Conservation (phyloP, 2,329 filamentous ascomycete species). For the Calonectria pseudoreteaudii region DNA sequence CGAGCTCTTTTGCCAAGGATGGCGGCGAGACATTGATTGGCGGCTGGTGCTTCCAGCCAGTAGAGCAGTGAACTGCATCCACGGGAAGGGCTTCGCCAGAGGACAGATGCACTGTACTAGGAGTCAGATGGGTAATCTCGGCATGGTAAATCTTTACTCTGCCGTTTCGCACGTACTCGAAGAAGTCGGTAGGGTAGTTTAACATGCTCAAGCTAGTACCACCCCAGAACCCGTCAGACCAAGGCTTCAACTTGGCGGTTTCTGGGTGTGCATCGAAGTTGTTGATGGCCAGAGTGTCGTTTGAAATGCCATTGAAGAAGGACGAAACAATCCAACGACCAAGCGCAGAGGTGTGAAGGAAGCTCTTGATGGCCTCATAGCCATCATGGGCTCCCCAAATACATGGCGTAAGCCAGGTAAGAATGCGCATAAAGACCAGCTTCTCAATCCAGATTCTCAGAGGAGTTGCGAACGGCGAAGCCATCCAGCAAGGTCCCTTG, state of each 20-base stretch:
- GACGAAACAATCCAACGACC: background rate
- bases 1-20: background rate
- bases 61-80: background rate
- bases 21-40: background rate
- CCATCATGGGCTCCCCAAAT: background rate
- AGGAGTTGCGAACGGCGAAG: background rate
- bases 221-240: background rate
- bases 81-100: background rate
- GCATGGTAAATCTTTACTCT: constrained; percentile 66
- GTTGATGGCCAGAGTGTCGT: background rate
- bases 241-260: background rate
- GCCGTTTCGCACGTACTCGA: constrained; percentile 63
- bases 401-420: background rate
- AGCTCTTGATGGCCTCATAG: background rate
- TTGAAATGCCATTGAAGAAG: background rate
- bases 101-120: background rate
- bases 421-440: background rate
- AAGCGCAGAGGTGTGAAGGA: background rate
- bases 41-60: background rate
- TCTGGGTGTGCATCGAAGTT: background rate
- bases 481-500: background rate
- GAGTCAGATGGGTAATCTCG: constrained; percentile 49
- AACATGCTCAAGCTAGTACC: constrained; percentile 62
- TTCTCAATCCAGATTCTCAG: background rate
- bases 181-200: constrained; percentile 69